Conservation (phyloP, 108 stramenopile species). For the Skeletonema marinoi region DNA sequence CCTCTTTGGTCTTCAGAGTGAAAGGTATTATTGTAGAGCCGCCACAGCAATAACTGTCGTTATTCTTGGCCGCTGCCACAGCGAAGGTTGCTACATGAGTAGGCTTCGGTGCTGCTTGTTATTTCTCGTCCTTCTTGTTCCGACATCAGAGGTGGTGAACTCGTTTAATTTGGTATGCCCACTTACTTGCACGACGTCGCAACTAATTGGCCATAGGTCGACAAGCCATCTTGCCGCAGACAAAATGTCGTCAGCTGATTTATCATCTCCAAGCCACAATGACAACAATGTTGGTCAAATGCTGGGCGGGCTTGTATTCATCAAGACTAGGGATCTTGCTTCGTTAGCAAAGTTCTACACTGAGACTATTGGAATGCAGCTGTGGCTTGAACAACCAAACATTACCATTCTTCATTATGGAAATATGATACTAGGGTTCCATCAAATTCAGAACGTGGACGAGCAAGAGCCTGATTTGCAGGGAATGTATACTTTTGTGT, state of each 20-base stretch:
- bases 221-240: not conserved
- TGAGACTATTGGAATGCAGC: conserved; percentile 15
- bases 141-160: no score
- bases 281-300: conserved; percentile 41
- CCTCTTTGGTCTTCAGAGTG: no score
- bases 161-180: no score
- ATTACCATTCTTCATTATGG: conserved; percentile 43
- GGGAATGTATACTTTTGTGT: conserved; percentile 54
- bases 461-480: conserved; percentile 27
- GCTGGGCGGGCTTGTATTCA: conserved; percentile 40
- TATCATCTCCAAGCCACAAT: conserved; percentile 13
- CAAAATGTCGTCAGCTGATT: not conserved
- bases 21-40: no score
- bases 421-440: conserved; percentile 45
- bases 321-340: conserved; percentile 29
- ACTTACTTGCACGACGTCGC: no score
- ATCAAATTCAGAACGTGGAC: conserved; percentile 25
- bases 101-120: no score
- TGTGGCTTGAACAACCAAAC: conserved; percentile 49
- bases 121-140: no score
- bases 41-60: no score
- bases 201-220: not conserved
- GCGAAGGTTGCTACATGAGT: no score
- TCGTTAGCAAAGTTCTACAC: conserved; percentile 31
- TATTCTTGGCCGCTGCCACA: no score